phyloP scores from a whole-genome alignment of 108 stramenopile species.

The Fistulifera pelliculosa region DNA sequence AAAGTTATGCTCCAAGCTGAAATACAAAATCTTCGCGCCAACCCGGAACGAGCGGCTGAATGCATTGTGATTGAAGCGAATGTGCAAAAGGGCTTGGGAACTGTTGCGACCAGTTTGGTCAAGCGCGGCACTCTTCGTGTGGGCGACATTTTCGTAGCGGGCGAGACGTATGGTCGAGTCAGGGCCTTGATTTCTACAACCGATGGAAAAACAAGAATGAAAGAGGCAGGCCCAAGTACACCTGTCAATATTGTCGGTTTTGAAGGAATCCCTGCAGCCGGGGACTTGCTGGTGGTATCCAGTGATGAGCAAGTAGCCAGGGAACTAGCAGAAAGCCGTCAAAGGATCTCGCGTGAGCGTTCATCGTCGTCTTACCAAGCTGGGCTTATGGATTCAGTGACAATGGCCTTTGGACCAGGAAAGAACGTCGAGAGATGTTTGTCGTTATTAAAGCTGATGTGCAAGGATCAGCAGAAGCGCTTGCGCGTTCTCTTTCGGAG shows the following conservation, averaged over 20 bases:
- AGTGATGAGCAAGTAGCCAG: conserved; percentile 75
- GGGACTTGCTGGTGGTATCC: conserved; percentile 78
- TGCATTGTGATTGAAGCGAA: conserved; percentile 92
- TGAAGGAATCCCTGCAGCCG: conserved; percentile 81
- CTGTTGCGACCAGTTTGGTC: conserved; percentile 89
- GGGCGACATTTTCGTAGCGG: conserved; percentile 91
- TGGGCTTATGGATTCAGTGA: conserved; percentile 71
- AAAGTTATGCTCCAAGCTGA: conserved; percentile 95
- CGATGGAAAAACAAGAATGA: conserved; percentile 73
- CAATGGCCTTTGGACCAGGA: conserved; percentile 49
- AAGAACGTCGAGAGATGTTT: conserved; percentile 80
- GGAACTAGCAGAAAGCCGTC: conserved; percentile 61
- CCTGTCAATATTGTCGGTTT: conserved; percentile 83
- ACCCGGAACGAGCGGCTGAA: conserved; percentile 77
- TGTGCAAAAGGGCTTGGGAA: conserved; percentile 87
- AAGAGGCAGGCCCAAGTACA: conserved; percentile 86
- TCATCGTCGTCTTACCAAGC: conserved; percentile 66
- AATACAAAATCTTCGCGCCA: conserved; percentile 88
- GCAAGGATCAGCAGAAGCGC: conserved; percentile 90
- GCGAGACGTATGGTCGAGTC: conserved; percentile 84
- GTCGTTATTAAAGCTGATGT: conserved; percentile 94
- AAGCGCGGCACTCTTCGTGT: conserved; percentile 90
- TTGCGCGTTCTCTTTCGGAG: conserved; percentile 78
- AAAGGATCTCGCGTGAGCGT: conserved; percentile 63
- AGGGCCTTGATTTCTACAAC: conserved; percentile 63